Conservation (phyloP, 768 basidiomycete genomes). For the Sarcodon aspratus region DNA sequence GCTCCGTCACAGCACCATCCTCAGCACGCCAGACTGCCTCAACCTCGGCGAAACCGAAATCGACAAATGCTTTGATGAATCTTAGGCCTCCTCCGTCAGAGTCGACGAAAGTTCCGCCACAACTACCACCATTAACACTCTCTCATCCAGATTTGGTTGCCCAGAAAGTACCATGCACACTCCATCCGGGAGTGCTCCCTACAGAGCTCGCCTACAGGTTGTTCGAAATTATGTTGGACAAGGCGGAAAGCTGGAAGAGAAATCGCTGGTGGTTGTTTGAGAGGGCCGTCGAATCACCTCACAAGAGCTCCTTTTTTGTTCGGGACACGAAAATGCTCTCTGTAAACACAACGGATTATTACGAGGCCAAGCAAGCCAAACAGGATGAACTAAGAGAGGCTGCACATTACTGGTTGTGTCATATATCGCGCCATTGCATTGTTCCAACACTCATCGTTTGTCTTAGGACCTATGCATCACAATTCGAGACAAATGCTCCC, state of each 20-base stretch:
- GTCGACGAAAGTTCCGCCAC: slow-evolving; percentile 17
- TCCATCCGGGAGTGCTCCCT: slow-evolving; percentile 60
- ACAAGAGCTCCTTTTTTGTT: slow-evolving; percentile 70
- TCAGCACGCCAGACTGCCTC: background rate
- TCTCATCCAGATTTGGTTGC: slow-evolving; percentile 52
- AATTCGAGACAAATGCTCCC: slow-evolving; percentile 7
- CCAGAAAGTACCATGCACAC: slow-evolving; percentile 62
- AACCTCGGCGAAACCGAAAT: slow-evolving; percentile 4
- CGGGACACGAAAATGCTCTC: slow-evolving; percentile 32
- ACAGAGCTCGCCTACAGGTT: slow-evolving; percentile 56
- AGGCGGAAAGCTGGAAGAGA: slow-evolving; percentile 50
- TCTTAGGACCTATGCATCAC: background rate
- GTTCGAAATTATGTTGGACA: slow-evolving; percentile 61
- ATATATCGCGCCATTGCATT: background rate
- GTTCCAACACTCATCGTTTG: background rate
- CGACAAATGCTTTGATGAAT: slow-evolving; percentile 1
- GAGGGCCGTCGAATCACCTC: slow-evolving; percentile 72
- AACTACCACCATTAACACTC: slow-evolving; percentile 49
- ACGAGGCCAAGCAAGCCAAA: slow-evolving; percentile 12
- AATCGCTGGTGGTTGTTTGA: slow-evolving; percentile 86
- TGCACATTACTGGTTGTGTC: slow-evolving; percentile 56
- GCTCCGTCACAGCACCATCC: background rate
- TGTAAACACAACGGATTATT: background rate
- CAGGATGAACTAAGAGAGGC: slow-evolving; percentile 55
- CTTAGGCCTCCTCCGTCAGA: slow-evolving; percentile 31